These are phyloP conservation scores for Clarireedia sp. DNA, from an alignment of 2,329 filamentous ascomycete species.

Conservation along the genomic window DNA sequence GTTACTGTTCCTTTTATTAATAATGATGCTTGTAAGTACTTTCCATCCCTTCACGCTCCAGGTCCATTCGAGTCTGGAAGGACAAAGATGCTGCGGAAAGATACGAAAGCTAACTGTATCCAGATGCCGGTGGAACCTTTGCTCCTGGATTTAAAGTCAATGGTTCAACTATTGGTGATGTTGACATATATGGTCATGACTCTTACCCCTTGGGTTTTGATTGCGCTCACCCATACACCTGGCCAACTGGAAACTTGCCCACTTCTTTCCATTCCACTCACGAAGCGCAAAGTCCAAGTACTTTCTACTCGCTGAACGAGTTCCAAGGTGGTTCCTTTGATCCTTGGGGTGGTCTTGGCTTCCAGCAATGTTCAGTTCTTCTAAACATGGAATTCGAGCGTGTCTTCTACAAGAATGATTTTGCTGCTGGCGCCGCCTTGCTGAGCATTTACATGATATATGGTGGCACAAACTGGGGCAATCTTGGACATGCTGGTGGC, in stretches of 20 bases:
- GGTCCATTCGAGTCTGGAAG: background rate
- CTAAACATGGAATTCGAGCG: conserved; percentile 67
- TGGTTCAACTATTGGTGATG: conserved; percentile 25
- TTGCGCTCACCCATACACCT: conserved; percentile 41
- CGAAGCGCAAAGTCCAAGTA: conserved; percentile 52
- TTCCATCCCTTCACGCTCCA: background rate
- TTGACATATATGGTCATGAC: conserved; percentile 34
- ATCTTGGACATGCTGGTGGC: conserved; percentile 56
- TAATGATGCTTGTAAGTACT: conserved; percentile 52
- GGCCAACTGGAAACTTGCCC: conserved; percentile 50
- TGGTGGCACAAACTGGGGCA: conserved; percentile 81
- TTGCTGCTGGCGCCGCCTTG: conserved; percentile 57
- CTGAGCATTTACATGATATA: conserved; percentile 70
- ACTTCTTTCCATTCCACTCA: conserved; percentile 48
- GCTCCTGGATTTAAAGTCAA: conserved; percentile 23
- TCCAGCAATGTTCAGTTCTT: conserved; percentile 56
- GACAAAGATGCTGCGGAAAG: background rate
- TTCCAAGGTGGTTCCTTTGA: conserved; percentile 68
- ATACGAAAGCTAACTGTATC: conserved; percentile 1
- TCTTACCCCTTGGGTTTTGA: conserved; percentile 39
- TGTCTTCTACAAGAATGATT: conserved; percentile 72
- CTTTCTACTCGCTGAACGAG: conserved; percentile 53
- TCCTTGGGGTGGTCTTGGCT: conserved; percentile 65
- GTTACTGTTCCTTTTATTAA: conserved; percentile 68
- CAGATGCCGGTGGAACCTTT: conserved; percentile 22